phyloP scores from a whole-genome alignment of 2,329 filamentous ascomycete genomes.

The Rhynchosporium secalis region DNA sequence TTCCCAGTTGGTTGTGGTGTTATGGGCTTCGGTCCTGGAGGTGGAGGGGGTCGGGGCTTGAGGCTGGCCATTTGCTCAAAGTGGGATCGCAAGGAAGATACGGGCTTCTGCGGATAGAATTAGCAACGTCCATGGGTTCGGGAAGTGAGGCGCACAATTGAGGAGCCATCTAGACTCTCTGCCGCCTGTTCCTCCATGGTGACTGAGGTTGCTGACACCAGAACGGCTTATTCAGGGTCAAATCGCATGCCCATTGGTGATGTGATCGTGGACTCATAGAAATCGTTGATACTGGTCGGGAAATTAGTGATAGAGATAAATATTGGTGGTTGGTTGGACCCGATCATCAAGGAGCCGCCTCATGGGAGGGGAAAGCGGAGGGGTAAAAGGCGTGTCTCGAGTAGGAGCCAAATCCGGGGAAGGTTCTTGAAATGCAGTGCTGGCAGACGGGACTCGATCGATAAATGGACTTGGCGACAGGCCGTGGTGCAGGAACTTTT shows the following conservation, averaged over 20 bases:
- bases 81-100: slow-evolving; percentile 76
- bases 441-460: background rate
- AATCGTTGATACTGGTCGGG: background rate
- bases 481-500: background rate
- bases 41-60: slow-evolving; percentile 44
- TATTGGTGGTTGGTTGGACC: slow-evolving; percentile 13
- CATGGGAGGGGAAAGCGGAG: slow-evolving; percentile 17
- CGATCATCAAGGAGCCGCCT: slow-evolving; percentile 19
- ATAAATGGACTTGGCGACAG: background rate
- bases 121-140: background rate
- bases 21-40: slow-evolving; percentile 31
- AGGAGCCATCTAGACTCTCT: slow-evolving; percentile 73
- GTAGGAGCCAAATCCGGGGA: slow-evolving; percentile 15
- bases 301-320: background rate
- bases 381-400: slow-evolving; percentile 17
- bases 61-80: slow-evolving; percentile 73
- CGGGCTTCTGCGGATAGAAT: slow-evolving; percentile 62
- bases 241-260: slow-evolving; percentile 30
- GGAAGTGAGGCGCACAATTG: slow-evolving; percentile 58
- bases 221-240: slow-evolving; percentile 20
- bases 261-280: slow-evolving; percentile 25
- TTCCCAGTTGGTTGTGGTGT: slow-evolving; percentile 34
- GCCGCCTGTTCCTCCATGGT: slow-evolving; percentile 48
- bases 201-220: slow-evolving; percentile 20
- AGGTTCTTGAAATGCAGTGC: background rate